Conservation (phyloP, 2,329 filamentous ascomycete genomes). For the Fusarium nematophilum region DNA sequence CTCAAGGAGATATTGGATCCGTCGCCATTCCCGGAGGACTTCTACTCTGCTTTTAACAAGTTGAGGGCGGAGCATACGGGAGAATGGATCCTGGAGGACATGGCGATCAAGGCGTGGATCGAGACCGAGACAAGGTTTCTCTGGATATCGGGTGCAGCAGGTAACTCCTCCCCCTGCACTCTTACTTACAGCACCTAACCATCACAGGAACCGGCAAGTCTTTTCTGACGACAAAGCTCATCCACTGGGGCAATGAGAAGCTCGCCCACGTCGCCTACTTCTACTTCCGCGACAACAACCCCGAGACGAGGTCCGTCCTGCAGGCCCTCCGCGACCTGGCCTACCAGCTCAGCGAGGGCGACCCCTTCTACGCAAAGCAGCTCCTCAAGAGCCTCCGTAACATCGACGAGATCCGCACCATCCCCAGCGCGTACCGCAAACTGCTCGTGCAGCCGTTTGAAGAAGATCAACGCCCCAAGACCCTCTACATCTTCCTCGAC, state of each 20-base stretch:
- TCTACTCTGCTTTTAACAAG: conserved; percentile 54
- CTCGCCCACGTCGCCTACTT: conserved; percentile 56
- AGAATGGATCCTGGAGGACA: conserved; percentile 58
- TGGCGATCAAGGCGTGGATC: conserved; percentile 54
- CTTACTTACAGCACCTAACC: not conserved
- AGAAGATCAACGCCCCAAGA: conserved; percentile 47
- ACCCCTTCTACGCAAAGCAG: conserved; percentile 57
- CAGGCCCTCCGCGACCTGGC: conserved; percentile 59
- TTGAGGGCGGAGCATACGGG: conserved; percentile 56
- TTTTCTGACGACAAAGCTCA: conserved; percentile 56
- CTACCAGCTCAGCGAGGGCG: conserved; percentile 59
- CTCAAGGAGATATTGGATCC: conserved; percentile 55
- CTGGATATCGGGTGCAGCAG: conserved; percentile 58
- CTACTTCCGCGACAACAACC: conserved; percentile 61
- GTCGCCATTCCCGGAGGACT: conserved; percentile 57
- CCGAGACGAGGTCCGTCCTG: conserved; percentile 57
- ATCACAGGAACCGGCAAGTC: conserved; percentile 57
- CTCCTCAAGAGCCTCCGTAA: conserved; percentile 50
- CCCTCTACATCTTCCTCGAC: conserved; percentile 58
- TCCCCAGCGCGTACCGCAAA: conserved; percentile 56
- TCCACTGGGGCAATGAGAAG: conserved; percentile 53
- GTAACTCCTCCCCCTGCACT: conserved; percentile 31
- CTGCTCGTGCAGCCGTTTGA: conserved; percentile 55
- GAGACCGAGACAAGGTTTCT: conserved; percentile 52
- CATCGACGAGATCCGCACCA: conserved; percentile 55